Percentiles rank a stretch among this genome's conserved stretches.
These are phyloP conservation scores for Ilyonectria sp. DNA, from an alignment of 2,329 filamentous ascomycete species.

Conservation along the genomic window DNA sequence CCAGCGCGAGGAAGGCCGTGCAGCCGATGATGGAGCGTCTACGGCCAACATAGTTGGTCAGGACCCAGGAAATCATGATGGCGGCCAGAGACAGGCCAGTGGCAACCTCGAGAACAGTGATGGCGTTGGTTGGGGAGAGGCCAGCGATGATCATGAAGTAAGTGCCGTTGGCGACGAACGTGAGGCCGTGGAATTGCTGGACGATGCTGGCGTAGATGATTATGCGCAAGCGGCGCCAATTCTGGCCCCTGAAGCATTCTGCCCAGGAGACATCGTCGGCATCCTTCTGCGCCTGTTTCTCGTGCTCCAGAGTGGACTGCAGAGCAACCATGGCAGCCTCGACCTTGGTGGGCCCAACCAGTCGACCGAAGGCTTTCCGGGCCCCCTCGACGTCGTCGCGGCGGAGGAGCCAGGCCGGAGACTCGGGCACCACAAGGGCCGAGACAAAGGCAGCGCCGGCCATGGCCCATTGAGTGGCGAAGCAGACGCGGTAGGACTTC, in stretches of 20 bases:
- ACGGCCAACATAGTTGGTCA: neutral
- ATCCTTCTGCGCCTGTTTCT: neutral
- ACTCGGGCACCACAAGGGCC: conserved; percentile 11
- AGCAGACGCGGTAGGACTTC: conserved; percentile 5
- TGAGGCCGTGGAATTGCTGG: conserved; percentile 8
- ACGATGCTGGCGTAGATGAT: conserved; percentile 5
- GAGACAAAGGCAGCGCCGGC: conserved; percentile 10
- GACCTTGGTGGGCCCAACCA: neutral
- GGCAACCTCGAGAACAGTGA: neutral
- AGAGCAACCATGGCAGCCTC: conserved; percentile 6
- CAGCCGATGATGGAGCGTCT: neutral
- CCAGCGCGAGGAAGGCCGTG: neutral
- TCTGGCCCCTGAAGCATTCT: conserved; percentile 7
- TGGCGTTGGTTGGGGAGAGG: neutral
- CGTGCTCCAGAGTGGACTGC: neutral
- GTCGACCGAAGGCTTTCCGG: neutral
- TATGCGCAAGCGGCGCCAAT: conserved; percentile 17
- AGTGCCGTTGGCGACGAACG: neutral
- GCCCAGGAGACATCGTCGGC: neutral
- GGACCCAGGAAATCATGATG: neutral
- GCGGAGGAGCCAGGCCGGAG: conserved; percentile 7
- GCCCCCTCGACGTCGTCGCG: neutral
- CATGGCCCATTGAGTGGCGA: conserved; percentile 18
- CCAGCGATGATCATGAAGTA: conserved; percentile 10
- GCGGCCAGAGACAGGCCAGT: neutral